Evolutionary conservation across 2,329 filamentous ascomycete species (phyloP).

Genomic region (Phaeoacremonium minimum): DNA sequence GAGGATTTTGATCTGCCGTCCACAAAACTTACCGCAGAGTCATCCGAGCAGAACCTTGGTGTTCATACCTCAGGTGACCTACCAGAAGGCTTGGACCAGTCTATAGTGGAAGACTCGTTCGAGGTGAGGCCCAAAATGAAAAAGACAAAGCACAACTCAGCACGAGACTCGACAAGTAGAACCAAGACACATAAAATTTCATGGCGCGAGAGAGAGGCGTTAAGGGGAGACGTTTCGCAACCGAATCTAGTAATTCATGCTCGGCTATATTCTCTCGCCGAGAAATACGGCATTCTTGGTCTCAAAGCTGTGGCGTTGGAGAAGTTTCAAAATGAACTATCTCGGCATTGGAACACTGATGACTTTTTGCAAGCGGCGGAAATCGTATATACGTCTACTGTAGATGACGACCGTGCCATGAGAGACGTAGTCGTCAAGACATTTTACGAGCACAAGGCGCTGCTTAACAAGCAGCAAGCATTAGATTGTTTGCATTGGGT

Average conservation of each 20-base stretch:
- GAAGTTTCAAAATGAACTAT: conserved; percentile 8
- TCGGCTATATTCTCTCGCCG: conserved; percentile 9
- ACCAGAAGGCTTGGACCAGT: no score
- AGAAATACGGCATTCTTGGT: conserved; percentile 8
- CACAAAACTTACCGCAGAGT: background rate
- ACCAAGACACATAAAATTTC: no score
- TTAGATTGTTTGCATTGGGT: no score
- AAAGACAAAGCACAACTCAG: conserved; percentile 1
- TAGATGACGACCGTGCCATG: background rate
- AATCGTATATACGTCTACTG: background rate
- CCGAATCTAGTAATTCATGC: conserved; percentile 11
- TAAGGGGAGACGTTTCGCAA: background rate
- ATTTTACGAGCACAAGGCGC: no score
- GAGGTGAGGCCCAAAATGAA: background rate
- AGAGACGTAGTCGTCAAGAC: background rate
- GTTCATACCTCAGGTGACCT: no score
- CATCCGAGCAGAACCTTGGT: background rate
- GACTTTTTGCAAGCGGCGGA: conserved; percentile 10
- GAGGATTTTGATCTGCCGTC: background rate
- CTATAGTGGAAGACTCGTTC: no score
- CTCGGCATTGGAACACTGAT: conserved; percentile 6
- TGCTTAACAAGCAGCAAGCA: no score
- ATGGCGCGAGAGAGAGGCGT: no score
- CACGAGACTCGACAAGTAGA: no score
- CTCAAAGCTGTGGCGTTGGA: conserved; percentile 8